phyloP scores from a whole-genome alignment of 75 land plant genomes.

The Cryptomeria japonica region DNA sequence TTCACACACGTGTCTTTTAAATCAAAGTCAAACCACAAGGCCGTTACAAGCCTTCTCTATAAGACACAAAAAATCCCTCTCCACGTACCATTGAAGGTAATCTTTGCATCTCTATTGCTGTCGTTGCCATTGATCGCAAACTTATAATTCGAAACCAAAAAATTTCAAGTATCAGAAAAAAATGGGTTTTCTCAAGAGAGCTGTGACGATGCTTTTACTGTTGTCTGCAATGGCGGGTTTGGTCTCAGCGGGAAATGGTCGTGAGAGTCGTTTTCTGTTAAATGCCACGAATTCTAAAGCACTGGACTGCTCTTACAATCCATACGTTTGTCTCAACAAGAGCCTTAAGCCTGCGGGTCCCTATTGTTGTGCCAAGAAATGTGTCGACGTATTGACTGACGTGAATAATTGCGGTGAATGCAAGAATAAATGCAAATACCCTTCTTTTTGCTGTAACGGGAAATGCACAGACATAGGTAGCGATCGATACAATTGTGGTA shows the following conservation, averaged over 20 bases:
- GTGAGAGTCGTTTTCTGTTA: not conserved
- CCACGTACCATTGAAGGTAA: not conserved
- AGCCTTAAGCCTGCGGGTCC: not conserved
- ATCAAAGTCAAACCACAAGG: too few species aligned
- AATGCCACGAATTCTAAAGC: not conserved
- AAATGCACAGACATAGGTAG: not conserved
- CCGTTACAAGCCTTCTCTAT: not conserved
- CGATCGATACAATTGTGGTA: not conserved
- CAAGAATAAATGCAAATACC: not conserved
- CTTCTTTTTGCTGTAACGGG: not conserved
- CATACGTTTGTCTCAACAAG: not conserved
- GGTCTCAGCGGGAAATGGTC: not conserved
- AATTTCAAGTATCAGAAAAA: not conserved
- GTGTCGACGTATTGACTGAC: not conserved
- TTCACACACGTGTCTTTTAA: too few species aligned
- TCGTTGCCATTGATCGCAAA: not conserved
- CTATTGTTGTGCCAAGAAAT: not conserved
- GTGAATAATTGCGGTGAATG: not conserved
- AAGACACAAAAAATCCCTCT: not conserved
- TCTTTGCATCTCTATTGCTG: not conserved
- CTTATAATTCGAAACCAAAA: not conserved
- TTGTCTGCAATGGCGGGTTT: not conserved
- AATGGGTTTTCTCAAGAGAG: not conserved
- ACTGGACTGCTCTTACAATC: not conserved
- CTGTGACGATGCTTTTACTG: not conserved